Evolutionary conservation across 129 eudicot genomes (phyloP).

Genomic region (Chrysanthemum seticuspe): DNA sequence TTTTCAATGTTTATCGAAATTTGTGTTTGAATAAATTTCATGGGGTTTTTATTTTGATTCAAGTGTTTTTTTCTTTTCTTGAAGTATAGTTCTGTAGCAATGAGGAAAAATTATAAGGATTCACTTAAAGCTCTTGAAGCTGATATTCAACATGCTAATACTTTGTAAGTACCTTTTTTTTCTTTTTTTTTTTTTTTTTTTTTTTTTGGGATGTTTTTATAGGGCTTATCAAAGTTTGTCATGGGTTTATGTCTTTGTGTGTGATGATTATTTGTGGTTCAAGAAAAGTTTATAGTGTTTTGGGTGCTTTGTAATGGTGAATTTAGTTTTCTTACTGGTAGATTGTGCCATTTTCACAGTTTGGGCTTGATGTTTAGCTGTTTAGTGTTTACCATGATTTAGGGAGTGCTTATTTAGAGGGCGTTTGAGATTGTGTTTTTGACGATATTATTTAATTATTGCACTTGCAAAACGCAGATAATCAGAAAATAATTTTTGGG

Average conservation of each 20-base stretch:
- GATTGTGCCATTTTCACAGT: too few relatives aligned
- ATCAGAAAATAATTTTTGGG: too few relatives aligned
- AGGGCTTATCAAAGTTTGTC: neutral
- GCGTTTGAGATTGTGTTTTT: too few relatives aligned
- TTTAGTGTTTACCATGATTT: too few relatives aligned
- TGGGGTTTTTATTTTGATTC: neutral
- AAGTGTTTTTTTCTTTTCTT: neutral
- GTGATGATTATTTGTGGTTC: neutral
- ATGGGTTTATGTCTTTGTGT: neutral
- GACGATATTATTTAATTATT: too few relatives aligned
- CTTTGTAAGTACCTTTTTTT: conserved; percentile 45
- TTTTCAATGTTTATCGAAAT: conserved; percentile 13
- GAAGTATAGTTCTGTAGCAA: conserved; percentile 13
- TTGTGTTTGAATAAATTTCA: conserved; percentile 18
- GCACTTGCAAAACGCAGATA: too few relatives aligned
- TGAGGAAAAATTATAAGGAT: conserved; percentile 57
- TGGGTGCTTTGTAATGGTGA: too few relatives aligned
- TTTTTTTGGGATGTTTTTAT: neutral
- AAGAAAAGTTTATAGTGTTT: neutral
- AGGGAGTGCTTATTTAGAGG: too few relatives aligned
- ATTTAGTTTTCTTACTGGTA: too few relatives aligned
- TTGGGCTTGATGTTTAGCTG: too few relatives aligned
- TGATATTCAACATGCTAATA: conserved; percentile 71
- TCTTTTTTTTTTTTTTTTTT: neutral
- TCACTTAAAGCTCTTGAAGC: conserved; percentile 78